Evolutionary conservation across 306 rosid genomes (phyloP).

Genomic region (Inga leiocalycina): DNA sequence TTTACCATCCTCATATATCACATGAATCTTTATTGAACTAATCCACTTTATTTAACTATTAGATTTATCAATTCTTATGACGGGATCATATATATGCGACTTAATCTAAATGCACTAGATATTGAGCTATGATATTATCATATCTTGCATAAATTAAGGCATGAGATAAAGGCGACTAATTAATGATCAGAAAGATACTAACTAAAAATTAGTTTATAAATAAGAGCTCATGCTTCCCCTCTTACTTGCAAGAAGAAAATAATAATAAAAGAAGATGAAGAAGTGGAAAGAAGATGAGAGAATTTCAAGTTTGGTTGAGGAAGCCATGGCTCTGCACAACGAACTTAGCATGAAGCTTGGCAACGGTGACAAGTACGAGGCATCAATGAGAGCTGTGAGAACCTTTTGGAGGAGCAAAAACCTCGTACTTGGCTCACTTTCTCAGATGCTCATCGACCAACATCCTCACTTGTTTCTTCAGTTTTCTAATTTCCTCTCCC

Average conservation of each 20-base stretch:
- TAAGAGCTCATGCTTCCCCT: background rate
- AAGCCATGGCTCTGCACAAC: background rate
- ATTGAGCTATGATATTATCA: no score
- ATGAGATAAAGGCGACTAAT: background rate
- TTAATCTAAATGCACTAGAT: background rate
- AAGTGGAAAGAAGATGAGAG: background rate
- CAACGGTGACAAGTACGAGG: background rate
- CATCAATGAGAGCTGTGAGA: no score
- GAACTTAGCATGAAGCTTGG: background rate
- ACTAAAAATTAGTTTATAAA: no score
- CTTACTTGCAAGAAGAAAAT: background rate
- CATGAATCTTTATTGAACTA: background rate
- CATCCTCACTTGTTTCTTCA: no score
- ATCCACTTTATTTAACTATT: background rate
- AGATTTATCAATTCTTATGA: background rate
- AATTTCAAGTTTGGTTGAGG: background rate
- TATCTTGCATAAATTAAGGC: no score
- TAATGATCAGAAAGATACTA: background rate
- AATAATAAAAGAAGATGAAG: background rate
- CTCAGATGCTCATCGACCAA: no score
- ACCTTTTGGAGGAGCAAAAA: no score
- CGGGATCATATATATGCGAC: background rate
- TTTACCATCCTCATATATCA: no score
- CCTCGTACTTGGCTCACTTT: no score
- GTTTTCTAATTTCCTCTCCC: no score